phyloP scores from a whole-genome alignment of 768 basidiomycete genomes.

The Russula ochroleuca region DNA sequence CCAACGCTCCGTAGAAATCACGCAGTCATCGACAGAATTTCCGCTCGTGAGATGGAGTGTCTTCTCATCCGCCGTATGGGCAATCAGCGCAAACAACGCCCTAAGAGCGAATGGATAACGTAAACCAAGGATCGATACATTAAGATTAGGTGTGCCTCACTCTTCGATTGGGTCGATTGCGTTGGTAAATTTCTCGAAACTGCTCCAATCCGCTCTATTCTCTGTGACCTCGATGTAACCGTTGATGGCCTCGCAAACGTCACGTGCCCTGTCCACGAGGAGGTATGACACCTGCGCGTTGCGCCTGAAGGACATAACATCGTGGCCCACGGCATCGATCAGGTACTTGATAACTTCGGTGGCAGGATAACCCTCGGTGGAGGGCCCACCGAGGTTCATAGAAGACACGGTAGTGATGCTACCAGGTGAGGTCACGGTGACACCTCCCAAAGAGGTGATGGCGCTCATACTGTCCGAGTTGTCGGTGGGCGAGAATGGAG shows the following conservation, averaged over 20 bases:
- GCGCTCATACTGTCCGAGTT: background rate
- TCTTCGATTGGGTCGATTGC: constrained; percentile 30
- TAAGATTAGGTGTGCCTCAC: background rate
- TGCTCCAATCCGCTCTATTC: constrained; percentile 20
- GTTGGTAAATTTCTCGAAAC: constrained; percentile 23
- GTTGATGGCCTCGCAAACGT: constrained; percentile 27
- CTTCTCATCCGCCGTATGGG: constrained; percentile 20
- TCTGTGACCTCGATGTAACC: constrained; percentile 20
- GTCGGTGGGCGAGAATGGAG: background rate
- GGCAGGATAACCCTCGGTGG: constrained; percentile 17
- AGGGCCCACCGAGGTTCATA: background rate
- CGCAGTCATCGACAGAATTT: constrained; percentile 13
- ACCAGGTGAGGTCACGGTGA: background rate
- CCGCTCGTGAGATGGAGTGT: constrained; percentile 4
- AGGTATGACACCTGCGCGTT: constrained; percentile 28
- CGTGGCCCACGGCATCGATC: constrained; percentile 20
- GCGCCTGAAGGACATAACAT: constrained; percentile 24
- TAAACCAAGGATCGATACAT: background rate
- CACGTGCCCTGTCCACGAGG: constrained; percentile 26
- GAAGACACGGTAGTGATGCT: constrained; percentile 3
- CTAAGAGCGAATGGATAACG: background rate
- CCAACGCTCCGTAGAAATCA: constrained; percentile 15
- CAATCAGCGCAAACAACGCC: constrained; percentile 13
- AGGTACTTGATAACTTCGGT: constrained; percentile 27
- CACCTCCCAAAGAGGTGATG: background rate